Evolutionary conservation across 169 alveolate genomes (phyloP).

Genomic region (Babesia bigemina): DNA sequence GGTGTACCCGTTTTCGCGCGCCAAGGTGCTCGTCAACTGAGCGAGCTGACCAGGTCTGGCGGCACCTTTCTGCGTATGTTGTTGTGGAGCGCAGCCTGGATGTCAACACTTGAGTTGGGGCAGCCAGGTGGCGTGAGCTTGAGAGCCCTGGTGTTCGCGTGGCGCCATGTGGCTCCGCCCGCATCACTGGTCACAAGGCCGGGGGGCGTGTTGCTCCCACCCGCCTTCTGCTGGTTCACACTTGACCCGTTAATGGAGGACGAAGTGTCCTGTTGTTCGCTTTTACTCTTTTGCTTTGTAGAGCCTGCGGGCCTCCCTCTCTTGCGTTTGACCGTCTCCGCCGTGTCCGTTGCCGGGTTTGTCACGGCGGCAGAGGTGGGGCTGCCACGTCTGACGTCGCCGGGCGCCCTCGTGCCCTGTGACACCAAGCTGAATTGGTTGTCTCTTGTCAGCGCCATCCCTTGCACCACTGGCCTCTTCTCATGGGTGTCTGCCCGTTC

Average conservation of each 20-base stretch:
- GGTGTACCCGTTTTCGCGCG: conserved; percentile 56
- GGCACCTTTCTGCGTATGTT: conserved; percentile 68
- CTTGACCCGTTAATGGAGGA: not conserved
- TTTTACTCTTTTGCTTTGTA: not conserved
- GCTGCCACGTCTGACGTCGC: not conserved
- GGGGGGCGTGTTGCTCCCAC: not conserved
- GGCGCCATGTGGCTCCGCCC: not conserved
- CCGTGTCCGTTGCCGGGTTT: not conserved
- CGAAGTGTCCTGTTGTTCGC: not conserved
- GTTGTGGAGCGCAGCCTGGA: conserved; percentile 42
- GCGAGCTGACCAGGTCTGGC: conserved; percentile 19
- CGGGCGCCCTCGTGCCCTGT: not conserved
- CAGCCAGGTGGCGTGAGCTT: not conserved
- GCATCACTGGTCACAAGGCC: not conserved
- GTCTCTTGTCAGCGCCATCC: not conserved
- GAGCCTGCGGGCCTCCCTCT: not conserved
- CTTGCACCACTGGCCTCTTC: not conserved
- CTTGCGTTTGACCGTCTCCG: not conserved
- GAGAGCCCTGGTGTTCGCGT: not conserved
- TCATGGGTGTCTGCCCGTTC: not conserved
- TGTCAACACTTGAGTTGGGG: conserved; percentile 9
- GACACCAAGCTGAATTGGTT: not conserved
- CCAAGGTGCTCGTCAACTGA: conserved; percentile 51
- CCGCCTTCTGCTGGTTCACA: not conserved
- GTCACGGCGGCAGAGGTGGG: not conserved